These are phyloP conservation scores for Epichloe hybrida DNA, from an alignment of 2,329 filamentous ascomycete genomes.

Conservation along the genomic window DNA sequence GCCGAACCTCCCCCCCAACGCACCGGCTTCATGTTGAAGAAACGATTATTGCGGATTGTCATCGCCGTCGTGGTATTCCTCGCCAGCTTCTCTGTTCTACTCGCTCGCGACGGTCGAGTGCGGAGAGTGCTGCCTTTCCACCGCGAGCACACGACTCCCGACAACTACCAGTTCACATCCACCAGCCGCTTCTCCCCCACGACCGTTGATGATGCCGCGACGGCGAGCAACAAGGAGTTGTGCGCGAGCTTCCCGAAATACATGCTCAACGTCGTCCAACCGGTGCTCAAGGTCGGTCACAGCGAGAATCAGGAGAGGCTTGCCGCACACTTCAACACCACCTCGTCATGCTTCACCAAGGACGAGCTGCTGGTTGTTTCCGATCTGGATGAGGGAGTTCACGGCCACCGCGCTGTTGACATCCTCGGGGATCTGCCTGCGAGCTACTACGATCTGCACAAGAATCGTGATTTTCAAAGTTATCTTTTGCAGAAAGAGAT, in stretches of 20 bases:
- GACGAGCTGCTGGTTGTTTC: slow-evolving; percentile 34
- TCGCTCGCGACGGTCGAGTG: background rate
- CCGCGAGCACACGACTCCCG: slow-evolving; percentile 12
- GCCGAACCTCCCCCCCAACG: slow-evolving; percentile 1
- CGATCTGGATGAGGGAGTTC: slow-evolving; percentile 32
- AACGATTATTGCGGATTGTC: slow-evolving; percentile 18
- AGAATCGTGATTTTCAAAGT: slow-evolving; percentile 23
- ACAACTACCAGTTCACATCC: slow-evolving; percentile 16
- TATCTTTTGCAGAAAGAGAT: slow-evolving; percentile 28
- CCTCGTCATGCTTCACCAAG: slow-evolving; percentile 34
- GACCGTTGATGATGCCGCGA: slow-evolving; percentile 11
- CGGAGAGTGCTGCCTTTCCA: slow-evolving; percentile 7
- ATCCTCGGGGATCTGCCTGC: slow-evolving; percentile 19
- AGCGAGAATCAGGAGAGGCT: slow-evolving; percentile 11
- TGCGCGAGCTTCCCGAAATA: slow-evolving; percentile 20
- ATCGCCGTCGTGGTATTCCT: slow-evolving; percentile 12
- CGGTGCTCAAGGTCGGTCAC: slow-evolving; percentile 21
- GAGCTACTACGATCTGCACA: slow-evolving; percentile 19
- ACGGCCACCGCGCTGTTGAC: slow-evolving; percentile 29
- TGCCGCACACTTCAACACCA: slow-evolving; percentile 33
- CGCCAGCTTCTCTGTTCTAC: slow-evolving; percentile 6
- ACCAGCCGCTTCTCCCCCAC: slow-evolving; percentile 19
- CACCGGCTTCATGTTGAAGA: slow-evolving; percentile 15
- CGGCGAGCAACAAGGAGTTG: slow-evolving; percentile 14
- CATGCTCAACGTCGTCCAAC: slow-evolving; percentile 18